A percentile compares a stretch with the other conserved stretches of the same genome.
These are phyloP conservation scores for Begonia loranthoides DNA, from an alignment of 306 rosid species.

Conservation along the genomic window DNA sequence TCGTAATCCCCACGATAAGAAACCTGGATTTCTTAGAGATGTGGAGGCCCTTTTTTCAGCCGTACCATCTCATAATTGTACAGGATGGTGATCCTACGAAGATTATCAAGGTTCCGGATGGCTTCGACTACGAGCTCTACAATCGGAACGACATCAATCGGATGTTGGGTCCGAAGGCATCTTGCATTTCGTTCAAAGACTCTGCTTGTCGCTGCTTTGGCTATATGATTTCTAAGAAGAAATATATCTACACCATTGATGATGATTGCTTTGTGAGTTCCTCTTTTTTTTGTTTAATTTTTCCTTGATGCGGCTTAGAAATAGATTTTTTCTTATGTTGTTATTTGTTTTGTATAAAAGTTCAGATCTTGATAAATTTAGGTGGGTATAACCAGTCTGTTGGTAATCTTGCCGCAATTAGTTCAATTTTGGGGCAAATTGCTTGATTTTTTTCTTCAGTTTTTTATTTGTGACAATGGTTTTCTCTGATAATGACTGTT, in stretches of 20 bases:
- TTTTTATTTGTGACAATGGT: not conserved
- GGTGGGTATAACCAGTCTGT: no score
- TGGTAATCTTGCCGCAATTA: no score
- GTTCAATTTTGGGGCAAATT: no score
- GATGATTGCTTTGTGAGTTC: constrained; percentile 25
- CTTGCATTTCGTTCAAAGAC: constrained; percentile 32
- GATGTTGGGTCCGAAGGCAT: constrained; percentile 25
- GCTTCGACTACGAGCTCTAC: constrained; percentile 19
- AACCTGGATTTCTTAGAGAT: constrained; percentile 17
- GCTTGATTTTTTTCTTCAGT: not conserved
- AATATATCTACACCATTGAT: constrained; percentile 22
- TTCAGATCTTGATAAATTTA: no score
- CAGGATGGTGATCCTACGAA: constrained; percentile 17
- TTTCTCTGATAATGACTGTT: not conserved
- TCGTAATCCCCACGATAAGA: constrained; percentile 14
- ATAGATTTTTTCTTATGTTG: no score
- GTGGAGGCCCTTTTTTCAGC: constrained; percentile 16
- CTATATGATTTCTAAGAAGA: constrained; percentile 24
- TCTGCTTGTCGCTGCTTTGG: constrained; percentile 38
- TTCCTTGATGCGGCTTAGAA: no score
- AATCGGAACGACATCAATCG: constrained; percentile 8
- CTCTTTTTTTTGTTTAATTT: not conserved
- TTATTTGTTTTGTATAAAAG: no score
- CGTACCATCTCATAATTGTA: constrained; percentile 8
- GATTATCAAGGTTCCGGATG: constrained; percentile 13